Evolutionary conservation across 2,329 filamentous ascomycete genomes (phyloP).

Genomic region (Nigrograna mackinnonii): DNA sequence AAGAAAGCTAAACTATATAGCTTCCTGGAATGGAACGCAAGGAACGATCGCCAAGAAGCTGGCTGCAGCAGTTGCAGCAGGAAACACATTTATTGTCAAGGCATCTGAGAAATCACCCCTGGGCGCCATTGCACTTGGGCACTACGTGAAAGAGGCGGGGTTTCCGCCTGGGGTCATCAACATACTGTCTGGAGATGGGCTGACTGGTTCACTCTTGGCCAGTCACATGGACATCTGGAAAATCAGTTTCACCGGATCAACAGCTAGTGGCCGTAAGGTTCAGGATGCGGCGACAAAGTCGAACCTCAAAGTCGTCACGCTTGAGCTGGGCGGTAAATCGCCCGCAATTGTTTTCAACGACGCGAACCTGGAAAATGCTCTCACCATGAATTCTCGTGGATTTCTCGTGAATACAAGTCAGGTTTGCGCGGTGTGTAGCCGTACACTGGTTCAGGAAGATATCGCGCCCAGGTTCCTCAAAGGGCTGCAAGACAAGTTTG

Average conservation of each 20-base stretch:
- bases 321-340: no score
- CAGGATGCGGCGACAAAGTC: no score
- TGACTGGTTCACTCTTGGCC: no score
- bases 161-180: slow-evolving; percentile 65
- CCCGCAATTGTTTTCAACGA: slow-evolving; percentile 54
- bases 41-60: slow-evolving; percentile 57
- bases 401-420: slow-evolving; percentile 36
- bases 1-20: slow-evolving; percentile 62
- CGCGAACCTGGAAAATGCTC: neutral
- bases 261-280: no score
- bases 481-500: slow-evolving; percentile 57
- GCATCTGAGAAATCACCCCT: slow-evolving; percentile 60
- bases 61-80: slow-evolving; percentile 58
- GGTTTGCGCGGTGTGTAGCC: slow-evolving; percentile 59
- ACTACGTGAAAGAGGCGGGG: slow-evolving; percentile 60
- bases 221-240: no score
- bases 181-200: slow-evolving; percentile 46
- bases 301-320: no score
- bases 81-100: slow-evolving; percentile 59
- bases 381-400: neutral
- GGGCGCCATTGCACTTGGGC: slow-evolving; percentile 57
- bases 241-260: no score
- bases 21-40: slow-evolving; percentile 1
- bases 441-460: slow-evolving; percentile 56
- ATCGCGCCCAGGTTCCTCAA: slow-evolving; percentile 65